phyloP scores from a whole-genome alignment of 805 yeast genomes.

The Millerozyma miso region DNA sequence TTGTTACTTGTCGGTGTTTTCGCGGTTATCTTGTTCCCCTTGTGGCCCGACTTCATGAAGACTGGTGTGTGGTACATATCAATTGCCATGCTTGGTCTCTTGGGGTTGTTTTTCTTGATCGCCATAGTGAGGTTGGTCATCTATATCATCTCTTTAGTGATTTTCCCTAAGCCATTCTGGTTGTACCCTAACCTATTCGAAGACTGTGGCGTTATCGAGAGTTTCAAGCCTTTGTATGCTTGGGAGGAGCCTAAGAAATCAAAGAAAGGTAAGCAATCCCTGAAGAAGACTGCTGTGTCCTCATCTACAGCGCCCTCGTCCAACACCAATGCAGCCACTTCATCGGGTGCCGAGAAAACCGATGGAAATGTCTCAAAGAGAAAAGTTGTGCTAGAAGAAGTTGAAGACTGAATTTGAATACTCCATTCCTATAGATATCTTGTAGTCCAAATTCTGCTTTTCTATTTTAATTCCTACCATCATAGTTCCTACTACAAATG shows the following conservation, averaged over 20 bases:
- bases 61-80: slow-evolving; percentile 88
- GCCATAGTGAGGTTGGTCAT: slow-evolving; percentile 78
- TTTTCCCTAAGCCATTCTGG: slow-evolving; percentile 81
- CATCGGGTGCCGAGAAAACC: slow-evolving; percentile 12
- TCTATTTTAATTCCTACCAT: background rate
- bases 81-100: slow-evolving; percentile 65
- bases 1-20: slow-evolving; percentile 63
- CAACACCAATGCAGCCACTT: slow-evolving; percentile 3
- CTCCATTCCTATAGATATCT: background rate
- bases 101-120: slow-evolving; percentile 69
- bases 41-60: slow-evolving; percentile 92
- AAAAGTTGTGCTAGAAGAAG: slow-evolving; percentile 39
- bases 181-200: slow-evolving; percentile 92
- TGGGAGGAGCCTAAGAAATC: slow-evolving; percentile 55
- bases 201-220: slow-evolving; percentile 89
- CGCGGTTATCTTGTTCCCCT: slow-evolving; percentile 73
- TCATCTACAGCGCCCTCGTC: background rate
- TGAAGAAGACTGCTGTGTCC: slow-evolving; percentile 3
- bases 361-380: slow-evolving; percentile 21
- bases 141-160: slow-evolving; percentile 54
- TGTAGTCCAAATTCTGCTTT: background rate
- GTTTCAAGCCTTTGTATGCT: slow-evolving; percentile 85
- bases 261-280: slow-evolving; percentile 19
- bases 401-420: slow-evolving; percentile 21
- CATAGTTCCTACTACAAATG: slow-evolving; percentile 1